Evolutionary conservation across 2,329 filamentous ascomycete species (phyloP), one percentile per base, ranked within the genome.

Genomic region (Alternaria hordeiaustralica): DNA sequence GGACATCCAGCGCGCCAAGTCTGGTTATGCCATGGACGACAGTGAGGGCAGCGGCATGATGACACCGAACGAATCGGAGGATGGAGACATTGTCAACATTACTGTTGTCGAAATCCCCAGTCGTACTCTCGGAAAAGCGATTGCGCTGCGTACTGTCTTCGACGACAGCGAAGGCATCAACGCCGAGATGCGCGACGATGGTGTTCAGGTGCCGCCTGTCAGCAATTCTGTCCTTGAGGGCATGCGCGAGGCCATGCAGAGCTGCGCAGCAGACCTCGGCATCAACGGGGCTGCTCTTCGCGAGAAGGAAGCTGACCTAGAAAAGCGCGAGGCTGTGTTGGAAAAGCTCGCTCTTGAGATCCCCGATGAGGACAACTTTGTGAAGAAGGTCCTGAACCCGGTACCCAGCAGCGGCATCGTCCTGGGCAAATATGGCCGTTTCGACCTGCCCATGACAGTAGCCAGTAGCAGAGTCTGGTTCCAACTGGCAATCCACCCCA

Each of bases 131-230:
- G 94, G 92, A 62, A 97, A 96, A 80, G 96, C 95, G 0, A 82
- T 96, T n/a, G 89, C 92, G 12, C 89, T 99, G 83, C 92, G 93
- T 43, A 93, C 92, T 13, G 88, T 98, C 36, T 99, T 99, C 72
- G 95, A 99, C 70, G 96, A 98, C 72, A 88, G 85, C n/a, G 84
- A 90, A 20, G 96, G 96, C 55, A 97, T 99, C 82, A 98, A 98
- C 72, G 87, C 91, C 0, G 96, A 99, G 83, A 98, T 99, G 94
- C 97, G 95, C 75, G 91, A 95, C 66, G 96, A 99, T 70, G 96
- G 96, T 10, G 87, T 99, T 1, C 87, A 92, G n/a, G 87, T 96
- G 3, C 82, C 87, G 1, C 72, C 90, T 0, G 89, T 89, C 2
- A 92, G 92, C n/a, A 91, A 90, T 61, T 96, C 95, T 0, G 91